Evolutionary conservation across 2,329 filamentous ascomycete species (phyloP).

Genomic region (Diplodia mutila): DNA sequence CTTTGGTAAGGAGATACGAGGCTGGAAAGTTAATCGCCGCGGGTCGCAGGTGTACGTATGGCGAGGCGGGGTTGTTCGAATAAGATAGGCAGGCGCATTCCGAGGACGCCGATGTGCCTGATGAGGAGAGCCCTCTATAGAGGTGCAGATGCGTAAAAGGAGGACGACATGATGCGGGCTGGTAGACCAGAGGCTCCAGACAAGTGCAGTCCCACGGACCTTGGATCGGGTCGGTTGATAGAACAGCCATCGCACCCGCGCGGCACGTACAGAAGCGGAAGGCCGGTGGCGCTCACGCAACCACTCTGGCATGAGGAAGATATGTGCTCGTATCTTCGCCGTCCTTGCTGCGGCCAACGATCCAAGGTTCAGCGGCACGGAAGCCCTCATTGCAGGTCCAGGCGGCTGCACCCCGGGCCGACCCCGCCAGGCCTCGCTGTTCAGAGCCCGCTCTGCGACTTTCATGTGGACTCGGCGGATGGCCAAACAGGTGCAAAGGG

Average conservation of each 20-base stretch:
- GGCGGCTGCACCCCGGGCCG: slow-evolving; percentile 5
- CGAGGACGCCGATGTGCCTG: not conserved
- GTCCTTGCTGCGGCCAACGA: not conserved
- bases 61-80: slow-evolving; percentile 1
- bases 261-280: slow-evolving; percentile 36
- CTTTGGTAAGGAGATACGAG: slow-evolving; percentile 5
- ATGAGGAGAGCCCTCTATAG: not conserved
- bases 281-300: not conserved
- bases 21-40: slow-evolving; percentile 17
- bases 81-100: not conserved
- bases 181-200: not conserved
- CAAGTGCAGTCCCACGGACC: not conserved
- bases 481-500: slow-evolving; percentile 17
- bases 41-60: not conserved
- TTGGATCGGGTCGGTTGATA: not conserved
- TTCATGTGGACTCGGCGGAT: slow-evolving; percentile 15
- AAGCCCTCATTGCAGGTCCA: slow-evolving; percentile 7
- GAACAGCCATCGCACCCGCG: slow-evolving; percentile 38
- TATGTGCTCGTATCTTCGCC: slow-evolving; percentile 22
- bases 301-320: slow-evolving; percentile 46
- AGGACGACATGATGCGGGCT: not conserved
- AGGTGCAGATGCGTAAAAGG: not conserved
- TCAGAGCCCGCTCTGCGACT: not conserved
- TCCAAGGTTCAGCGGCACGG: slow-evolving; percentile 8
- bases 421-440: slow-evolving; percentile 13